Evolutionary conservation across 306 rosid species (phyloP).

Genomic region (Quercus engelmannii): DNA sequence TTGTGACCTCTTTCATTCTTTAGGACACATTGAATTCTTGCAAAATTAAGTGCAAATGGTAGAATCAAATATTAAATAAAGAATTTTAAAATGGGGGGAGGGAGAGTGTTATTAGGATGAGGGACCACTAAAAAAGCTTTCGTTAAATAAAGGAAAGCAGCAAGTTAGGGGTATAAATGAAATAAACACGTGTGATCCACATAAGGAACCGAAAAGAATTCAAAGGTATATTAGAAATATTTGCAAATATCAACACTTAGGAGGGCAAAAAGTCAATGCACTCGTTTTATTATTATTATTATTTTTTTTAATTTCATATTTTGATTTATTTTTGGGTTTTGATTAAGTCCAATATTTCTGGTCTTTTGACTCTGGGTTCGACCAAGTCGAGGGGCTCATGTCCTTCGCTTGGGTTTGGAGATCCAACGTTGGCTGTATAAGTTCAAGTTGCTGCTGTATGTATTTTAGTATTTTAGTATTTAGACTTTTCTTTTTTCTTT

Average conservation of each 20-base stretch:
- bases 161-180: too few species aligned
- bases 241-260: not conserved
- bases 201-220: not conserved
- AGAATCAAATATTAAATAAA: too few species aligned
- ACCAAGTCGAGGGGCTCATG: slow-evolving; percentile 52
- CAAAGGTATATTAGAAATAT: not conserved
- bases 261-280: too few species aligned
- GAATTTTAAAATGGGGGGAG: too few species aligned
- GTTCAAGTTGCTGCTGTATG: not conserved
- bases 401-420: slow-evolving; percentile 64
- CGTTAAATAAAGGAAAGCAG: too few species aligned
- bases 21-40: too few species aligned
- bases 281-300: not conserved
- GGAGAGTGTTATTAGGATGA: too few species aligned
- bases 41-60: too few species aligned
- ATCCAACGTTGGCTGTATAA: slow-evolving; percentile 26
- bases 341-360: not conserved
- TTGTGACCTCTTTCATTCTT: too few species aligned
- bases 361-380: slow-evolving; percentile 25
- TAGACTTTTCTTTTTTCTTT: not conserved
- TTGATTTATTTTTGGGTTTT: too few species aligned
- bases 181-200: too few species aligned
- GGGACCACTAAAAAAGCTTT: too few species aligned
- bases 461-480: not conserved
- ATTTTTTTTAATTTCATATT: not conserved